A percentile compares a stretch with the other conserved stretches of the same genome.
Evolutionary conservation across 192 early-diverging fungal genomes (phyloP).

Genomic region (Fimicolochytrium jonesii): DNA sequence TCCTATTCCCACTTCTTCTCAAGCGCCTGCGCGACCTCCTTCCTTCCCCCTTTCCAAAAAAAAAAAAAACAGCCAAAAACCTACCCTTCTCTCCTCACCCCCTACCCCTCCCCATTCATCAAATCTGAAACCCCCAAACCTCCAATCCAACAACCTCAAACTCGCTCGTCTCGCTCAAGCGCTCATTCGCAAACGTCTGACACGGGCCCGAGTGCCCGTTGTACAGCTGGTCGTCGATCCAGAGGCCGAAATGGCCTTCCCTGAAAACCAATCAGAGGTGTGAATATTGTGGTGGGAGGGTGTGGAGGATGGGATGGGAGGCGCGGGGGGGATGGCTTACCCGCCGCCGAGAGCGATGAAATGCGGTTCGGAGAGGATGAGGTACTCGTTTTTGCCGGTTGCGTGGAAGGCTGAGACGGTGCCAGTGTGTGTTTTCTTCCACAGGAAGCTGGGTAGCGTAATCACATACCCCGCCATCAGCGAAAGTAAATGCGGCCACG

Average conservation of each 20-base stretch:
- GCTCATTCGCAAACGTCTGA: conserved; percentile 45
- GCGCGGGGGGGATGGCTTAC: too few species aligned
- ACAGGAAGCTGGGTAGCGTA: conserved; percentile 21
- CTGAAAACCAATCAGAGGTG: not conserved
- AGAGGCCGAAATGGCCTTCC: conserved; percentile 51
- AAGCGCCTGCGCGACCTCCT: too few species aligned
- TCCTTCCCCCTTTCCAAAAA: too few species aligned
- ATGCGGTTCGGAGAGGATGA: conserved; percentile 23
- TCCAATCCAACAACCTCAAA: conserved; percentile 38
- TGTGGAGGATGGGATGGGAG: too few species aligned
- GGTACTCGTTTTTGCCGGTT: conserved; percentile 33
- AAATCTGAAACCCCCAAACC: conserved; percentile 44
- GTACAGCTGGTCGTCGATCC: conserved; percentile 45
- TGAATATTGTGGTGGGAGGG: too few species aligned
- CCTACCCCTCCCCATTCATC: too few species aligned
- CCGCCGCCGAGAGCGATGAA: conserved; percentile 35
- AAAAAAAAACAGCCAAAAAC: too few species aligned
- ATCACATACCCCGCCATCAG: not conserved
- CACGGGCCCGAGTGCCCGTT: conserved; percentile 47
- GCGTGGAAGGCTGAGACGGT: conserved; percentile 17
- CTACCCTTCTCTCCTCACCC: too few species aligned
- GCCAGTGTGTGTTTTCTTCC: not conserved
- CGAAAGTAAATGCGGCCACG: not conserved
- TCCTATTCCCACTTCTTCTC: too few species aligned
- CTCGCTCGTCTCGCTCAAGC: conserved; percentile 27